Conservation (phyloP, 768 basidiomycete species). For the Phlebiopsis gigantea region DNA sequence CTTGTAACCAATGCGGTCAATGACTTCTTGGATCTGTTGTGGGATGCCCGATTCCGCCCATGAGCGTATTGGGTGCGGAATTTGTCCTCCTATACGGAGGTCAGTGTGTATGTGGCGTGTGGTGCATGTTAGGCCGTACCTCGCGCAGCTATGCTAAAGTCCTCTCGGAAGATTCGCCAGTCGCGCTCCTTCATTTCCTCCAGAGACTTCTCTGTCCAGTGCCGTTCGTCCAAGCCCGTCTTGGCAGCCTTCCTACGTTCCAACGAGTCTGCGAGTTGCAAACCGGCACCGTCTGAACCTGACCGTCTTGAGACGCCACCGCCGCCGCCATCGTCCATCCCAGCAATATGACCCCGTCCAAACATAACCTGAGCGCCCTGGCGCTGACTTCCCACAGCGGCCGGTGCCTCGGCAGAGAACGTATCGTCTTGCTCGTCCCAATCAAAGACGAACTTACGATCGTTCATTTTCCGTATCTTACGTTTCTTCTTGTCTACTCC, state of each 20-base stretch:
- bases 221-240: constrained; percentile 84
- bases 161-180: constrained; percentile 98
- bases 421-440: constrained; percentile 99
- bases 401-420: constrained; percentile 69
- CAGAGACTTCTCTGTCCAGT: constrained; percentile 95
- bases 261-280: constrained; percentile 72
- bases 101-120: neutral
- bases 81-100: constrained; percentile 65
- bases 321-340: constrained; percentile 77
- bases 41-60: constrained; percentile 92
- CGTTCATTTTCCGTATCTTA: constrained; percentile 91
- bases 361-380: constrained; percentile 89
- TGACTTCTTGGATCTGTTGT: constrained; percentile 67
- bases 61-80: constrained; percentile 88
- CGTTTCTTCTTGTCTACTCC: constrained; percentile 94
- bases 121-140: constrained; percentile 40
- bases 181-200: constrained; percentile 95
- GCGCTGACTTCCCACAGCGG: constrained; percentile 61
- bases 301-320: constrained; percentile 29
- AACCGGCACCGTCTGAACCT: constrained; percentile 22
- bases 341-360: constrained; percentile 77
- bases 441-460: constrained; percentile 98
- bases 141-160: constrained; percentile 92
- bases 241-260: constrained; percentile 80
- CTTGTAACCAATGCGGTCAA: constrained; percentile 92